A percentile compares a stretch with the other conserved stretches of the same genome.
Evolutionary conservation across 805 yeast species (phyloP).

Genomic region (Zygosaccharomyces lentus): DNA sequence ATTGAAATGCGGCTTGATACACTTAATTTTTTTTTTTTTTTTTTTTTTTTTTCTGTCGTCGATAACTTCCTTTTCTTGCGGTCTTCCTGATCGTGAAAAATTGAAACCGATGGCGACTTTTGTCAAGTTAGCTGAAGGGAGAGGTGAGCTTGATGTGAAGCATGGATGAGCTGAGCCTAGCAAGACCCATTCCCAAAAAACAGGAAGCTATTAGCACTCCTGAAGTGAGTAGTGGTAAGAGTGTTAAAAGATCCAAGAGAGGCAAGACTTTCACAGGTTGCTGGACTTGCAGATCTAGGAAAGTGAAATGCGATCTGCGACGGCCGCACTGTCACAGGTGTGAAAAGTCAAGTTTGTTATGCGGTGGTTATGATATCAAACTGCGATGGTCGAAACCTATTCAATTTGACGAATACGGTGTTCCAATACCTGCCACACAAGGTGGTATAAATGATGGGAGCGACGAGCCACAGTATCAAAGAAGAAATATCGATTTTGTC

Average conservation of each 20-base stretch:
- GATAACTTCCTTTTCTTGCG: slow-evolving; percentile 3
- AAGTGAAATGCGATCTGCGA: slow-evolving; percentile 73
- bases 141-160: neutral
- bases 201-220: too few species aligned
- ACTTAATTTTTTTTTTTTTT: neutral
- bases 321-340: slow-evolving; percentile 73
- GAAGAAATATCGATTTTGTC: slow-evolving; percentile 72
- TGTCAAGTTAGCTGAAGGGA: neutral
- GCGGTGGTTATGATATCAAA: slow-evolving; percentile 82
- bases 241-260: slow-evolving; percentile 25
- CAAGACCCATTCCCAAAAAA: neutral
- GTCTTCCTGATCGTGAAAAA: neutral
- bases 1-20: neutral
- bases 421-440: slow-evolving; percentile 9
- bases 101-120: slow-evolving; percentile 1
- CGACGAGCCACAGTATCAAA: slow-evolving; percentile 53
- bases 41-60: neutral
- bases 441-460: slow-evolving; percentile 16
- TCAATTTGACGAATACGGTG: slow-evolving; percentile 45
- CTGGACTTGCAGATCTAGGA: slow-evolving; percentile 77
- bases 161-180: neutral
- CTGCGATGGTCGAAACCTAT: slow-evolving; percentile 67
- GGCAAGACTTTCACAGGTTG: slow-evolving; percentile 84
- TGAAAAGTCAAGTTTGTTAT: slow-evolving; percentile 56
- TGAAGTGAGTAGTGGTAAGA: neutral